A percentile compares a stretch with the other conserved stretches of the same genome.
Conservation (phyloP, 1,284 basidiomycete genomes). For the Mycena sp. region DNA sequence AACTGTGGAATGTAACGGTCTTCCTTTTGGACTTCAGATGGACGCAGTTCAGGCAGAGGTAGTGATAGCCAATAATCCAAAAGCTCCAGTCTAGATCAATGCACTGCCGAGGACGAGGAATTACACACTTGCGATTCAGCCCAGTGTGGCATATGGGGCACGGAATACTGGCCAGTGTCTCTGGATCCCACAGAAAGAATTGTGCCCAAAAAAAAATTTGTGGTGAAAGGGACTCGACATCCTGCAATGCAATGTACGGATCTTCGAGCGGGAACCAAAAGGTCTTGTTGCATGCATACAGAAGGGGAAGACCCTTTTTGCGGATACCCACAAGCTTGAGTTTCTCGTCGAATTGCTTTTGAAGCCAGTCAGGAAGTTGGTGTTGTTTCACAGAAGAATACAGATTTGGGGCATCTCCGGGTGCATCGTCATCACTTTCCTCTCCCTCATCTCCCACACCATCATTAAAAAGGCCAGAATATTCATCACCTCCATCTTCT, state of each 20-base stretch:
- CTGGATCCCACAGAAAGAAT: slow-evolving; percentile 9
- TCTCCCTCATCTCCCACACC: not conserved
- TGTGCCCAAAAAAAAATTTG: not conserved
- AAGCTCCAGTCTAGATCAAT: slow-evolving; percentile 32
- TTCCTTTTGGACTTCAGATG: slow-evolving; percentile 23
- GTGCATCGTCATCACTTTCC: too few relatives aligned
- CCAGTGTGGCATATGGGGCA: not conserved
- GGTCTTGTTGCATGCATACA: not conserved
- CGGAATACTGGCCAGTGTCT: not conserved
- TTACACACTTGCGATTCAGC: slow-evolving; percentile 26
- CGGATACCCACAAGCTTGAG: not conserved
- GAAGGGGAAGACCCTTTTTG: not conserved
- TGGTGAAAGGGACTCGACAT: not conserved
- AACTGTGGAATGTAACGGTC: slow-evolving; percentile 38
- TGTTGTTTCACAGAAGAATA: not conserved
- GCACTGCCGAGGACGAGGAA: slow-evolving; percentile 32
- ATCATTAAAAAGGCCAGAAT: not conserved
- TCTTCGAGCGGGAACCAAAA: slow-evolving; percentile 3
- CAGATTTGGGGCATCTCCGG: not conserved
- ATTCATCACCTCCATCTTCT: not conserved
- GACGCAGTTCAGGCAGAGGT: slow-evolving; percentile 32
- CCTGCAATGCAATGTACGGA: not conserved
- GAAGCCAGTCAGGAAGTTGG: not conserved
- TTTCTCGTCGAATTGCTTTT: not conserved
- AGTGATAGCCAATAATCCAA: slow-evolving; percentile 38